These are phyloP conservation scores for Triticum turgidum DNA, from an alignment of 176 grass and related monocot species.

Conservation along the genomic window DNA sequence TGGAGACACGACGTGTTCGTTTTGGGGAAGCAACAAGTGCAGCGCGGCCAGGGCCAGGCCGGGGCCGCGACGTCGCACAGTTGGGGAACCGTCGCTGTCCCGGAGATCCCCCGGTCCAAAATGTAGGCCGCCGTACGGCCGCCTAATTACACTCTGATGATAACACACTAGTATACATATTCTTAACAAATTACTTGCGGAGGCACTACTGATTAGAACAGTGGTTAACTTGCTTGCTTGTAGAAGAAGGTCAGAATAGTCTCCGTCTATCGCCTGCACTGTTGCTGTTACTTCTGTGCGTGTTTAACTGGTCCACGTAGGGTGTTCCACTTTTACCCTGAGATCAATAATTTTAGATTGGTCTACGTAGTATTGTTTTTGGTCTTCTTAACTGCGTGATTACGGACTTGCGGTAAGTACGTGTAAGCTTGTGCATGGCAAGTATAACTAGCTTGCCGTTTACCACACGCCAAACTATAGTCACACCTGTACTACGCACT, in stretches of 20 bases:
- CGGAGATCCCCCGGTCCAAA: constrained; percentile 11
- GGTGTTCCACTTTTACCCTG: too few species aligned
- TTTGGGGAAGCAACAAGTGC: constrained; percentile 12
- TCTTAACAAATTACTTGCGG: not conserved
- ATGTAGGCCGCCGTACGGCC: not conserved
- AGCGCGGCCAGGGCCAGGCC: not conserved
- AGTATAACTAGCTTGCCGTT: not conserved
- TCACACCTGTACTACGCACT: not conserved
- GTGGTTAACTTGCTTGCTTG: not conserved
- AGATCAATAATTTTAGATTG: too few species aligned
- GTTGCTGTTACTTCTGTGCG: too few species aligned
- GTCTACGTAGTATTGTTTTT: not conserved
- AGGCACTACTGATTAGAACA: not conserved
- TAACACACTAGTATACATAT: not conserved
- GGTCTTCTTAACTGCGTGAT: not conserved
- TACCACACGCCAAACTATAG: not conserved
- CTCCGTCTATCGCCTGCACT: too few species aligned
- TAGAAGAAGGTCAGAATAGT: not conserved
- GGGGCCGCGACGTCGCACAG: not conserved
- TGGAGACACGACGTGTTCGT: constrained; percentile 10
- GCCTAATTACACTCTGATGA: not conserved
- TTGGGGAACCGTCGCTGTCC: constrained; percentile 35
- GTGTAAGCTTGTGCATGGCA: not conserved
- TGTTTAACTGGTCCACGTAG: too few species aligned
- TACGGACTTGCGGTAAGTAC: not conserved